phyloP scores from a whole-genome alignment of 305 asterid species.

The Lippia alba region DNA sequence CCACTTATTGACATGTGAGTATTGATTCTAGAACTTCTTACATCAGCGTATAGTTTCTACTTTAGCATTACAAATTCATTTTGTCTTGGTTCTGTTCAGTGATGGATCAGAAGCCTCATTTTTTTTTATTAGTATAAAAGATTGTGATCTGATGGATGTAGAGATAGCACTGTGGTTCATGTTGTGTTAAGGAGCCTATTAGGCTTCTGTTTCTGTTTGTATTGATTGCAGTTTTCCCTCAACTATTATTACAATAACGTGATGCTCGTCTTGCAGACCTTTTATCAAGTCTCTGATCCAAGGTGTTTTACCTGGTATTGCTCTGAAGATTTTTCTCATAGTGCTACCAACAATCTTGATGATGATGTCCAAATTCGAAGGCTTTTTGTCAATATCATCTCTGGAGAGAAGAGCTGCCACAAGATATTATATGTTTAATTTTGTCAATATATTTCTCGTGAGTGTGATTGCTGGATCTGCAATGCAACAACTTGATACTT shows the following conservation, averaged over 20 bases:
- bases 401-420: conserved; percentile 90
- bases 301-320: conserved; percentile 91
- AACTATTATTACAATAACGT: conserved; percentile 2
- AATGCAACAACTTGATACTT: conserved; percentile 68
- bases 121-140: background rate
- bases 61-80: background rate
- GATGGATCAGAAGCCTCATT: background rate
- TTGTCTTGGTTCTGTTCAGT: conserved; percentile 10
- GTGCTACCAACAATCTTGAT: conserved; percentile 83
- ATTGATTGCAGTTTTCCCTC: background rate
- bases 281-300: conserved; percentile 79
- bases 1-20: conserved; percentile 73
- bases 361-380: conserved; percentile 93
- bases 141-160: background rate
- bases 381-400: conserved; percentile 69
- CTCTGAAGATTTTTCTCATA: conserved; percentile 88
- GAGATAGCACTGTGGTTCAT: conserved; percentile 2
- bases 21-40: conserved; percentile 26
- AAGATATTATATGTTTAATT: conserved; percentile 83
- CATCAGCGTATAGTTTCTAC: conserved; percentile 8
- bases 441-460: conserved; percentile 87
- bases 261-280: conserved; percentile 56
- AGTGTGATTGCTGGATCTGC: conserved; percentile 95
- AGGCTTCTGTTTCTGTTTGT: background rate
- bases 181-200: background rate